Conservation (phyloP, 208 protist genomes). For the Paratrypanosoma confusum region DNA sequence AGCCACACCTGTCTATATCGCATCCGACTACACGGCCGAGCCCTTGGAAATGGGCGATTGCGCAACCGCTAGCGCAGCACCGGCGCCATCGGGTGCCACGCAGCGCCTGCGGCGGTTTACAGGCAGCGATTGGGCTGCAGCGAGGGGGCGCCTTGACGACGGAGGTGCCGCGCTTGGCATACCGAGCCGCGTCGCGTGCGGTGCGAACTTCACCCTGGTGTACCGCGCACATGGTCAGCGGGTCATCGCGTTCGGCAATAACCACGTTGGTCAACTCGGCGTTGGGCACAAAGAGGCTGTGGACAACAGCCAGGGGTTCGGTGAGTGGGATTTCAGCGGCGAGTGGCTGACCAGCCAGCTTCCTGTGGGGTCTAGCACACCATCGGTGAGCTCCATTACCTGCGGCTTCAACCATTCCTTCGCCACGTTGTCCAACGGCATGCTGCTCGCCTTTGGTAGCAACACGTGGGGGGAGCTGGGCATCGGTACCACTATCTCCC, state of each 20-base stretch:
- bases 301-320: conserved; percentile 27
- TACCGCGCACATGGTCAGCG: conserved; percentile 36
- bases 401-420: conserved; percentile 58
- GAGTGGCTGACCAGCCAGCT: conserved; percentile 29
- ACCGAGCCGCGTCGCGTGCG: conserved; percentile 21
- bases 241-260: conserved; percentile 53
- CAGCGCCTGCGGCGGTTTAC: not conserved
- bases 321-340: conserved; percentile 38
- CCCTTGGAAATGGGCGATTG: too few relatives aligned
- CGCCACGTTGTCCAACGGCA: conserved; percentile 26
- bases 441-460: conserved; percentile 47
- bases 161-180: conserved; percentile 1
- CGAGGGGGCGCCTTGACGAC: conserved; percentile 24
- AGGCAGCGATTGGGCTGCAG: conserved; percentile 37
- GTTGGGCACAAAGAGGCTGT: conserved; percentile 35
- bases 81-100: not conserved
- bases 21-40: too few relatives aligned
- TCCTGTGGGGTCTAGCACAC: too few relatives aligned
- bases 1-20: too few relatives aligned
- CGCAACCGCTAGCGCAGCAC: too few relatives aligned
- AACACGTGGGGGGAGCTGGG: conserved; percentile 71
- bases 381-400: conserved; percentile 19
- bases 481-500: conserved; percentile 41
- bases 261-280: conserved; percentile 65
- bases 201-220: conserved; percentile 54